A percentile compares a stretch with the other conserved stretches of the same genome.
Conservation (phyloP, 495 filamentous ascomycete genomes). For the Trichoderma parareesei region DNA sequence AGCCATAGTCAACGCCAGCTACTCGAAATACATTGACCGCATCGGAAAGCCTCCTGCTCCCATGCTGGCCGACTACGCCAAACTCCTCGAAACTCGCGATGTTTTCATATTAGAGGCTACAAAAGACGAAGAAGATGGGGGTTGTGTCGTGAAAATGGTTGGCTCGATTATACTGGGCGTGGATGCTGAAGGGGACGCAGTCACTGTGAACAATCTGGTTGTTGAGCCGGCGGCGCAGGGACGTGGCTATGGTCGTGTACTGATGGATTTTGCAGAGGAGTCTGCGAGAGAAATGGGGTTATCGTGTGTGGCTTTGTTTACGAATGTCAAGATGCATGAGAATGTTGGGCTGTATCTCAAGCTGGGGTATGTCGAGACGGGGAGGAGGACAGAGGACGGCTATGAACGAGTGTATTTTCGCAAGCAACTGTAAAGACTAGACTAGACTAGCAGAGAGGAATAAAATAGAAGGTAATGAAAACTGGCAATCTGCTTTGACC, state of each 20-base stretch:
- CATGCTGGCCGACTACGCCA: conserved; percentile 25
- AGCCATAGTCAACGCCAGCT: conserved; percentile 25
- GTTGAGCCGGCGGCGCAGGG: conserved; percentile 25
- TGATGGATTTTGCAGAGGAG: conserved; percentile 18
- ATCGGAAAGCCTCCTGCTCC: conserved; percentile 31
- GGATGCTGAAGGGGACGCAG: conserved; percentile 15
- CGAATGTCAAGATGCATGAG: conserved; percentile 34
- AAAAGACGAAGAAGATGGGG: background rate
- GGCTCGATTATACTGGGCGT: conserved; percentile 15
- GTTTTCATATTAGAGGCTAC: background rate
- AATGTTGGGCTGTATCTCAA: conserved; percentile 28
- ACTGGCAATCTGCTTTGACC: too few relatives aligned
- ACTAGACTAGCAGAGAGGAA: too few relatives aligned
- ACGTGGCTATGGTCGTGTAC: conserved; percentile 25
- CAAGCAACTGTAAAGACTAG: background rate
- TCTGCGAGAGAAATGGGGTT: background rate
- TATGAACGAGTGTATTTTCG: conserved; percentile 29
- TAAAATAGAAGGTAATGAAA: too few relatives aligned
- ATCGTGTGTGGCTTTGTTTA: conserved; percentile 22
- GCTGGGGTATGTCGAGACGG: conserved; percentile 29
- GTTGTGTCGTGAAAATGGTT: background rate
- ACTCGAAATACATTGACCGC: conserved; percentile 30
- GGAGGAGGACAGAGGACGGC: conserved; percentile 22
- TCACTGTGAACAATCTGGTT: conserved; percentile 27
- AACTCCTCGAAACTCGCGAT: background rate